These are phyloP conservation scores for Dipteronia sinensis DNA, from an alignment of 345 rosid genomes.

Conservation along the genomic window DNA sequence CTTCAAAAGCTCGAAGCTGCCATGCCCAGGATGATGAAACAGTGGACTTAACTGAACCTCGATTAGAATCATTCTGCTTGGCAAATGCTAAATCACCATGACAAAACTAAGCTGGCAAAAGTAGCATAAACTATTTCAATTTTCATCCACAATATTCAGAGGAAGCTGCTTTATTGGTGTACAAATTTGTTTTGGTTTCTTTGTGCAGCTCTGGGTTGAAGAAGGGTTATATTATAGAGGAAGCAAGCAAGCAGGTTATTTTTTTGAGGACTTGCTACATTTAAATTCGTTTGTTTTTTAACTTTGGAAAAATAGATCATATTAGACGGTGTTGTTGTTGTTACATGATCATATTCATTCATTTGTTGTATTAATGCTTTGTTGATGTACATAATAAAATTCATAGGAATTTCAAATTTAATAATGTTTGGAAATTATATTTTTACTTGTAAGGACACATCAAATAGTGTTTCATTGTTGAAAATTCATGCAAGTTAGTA, in stretches of 20 bases:
- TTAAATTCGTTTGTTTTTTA: not conserved
- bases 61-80: conserved; percentile 76
- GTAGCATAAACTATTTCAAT: not conserved
- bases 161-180: not conserved
- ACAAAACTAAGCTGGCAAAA: conserved; percentile 31
- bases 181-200: conserved; percentile 22
- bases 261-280: conserved; percentile 11
- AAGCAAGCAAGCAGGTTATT: conserved; percentile 24
- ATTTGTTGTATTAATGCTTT: conserved; percentile 7
- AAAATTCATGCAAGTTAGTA: not conserved
- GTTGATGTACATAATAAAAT: conserved; percentile 34
- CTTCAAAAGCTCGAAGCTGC: conserved; percentile 55
- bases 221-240: not conserved
- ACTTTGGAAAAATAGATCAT: not conserved
- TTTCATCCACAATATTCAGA: conserved; percentile 12
- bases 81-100: conserved; percentile 45
- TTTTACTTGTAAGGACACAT: not conserved
- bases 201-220: conserved; percentile 5
- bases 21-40: conserved; percentile 60
- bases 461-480: not conserved
- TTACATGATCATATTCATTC: not conserved
- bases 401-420: conserved; percentile 12
- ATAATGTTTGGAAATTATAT: not conserved
- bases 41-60: conserved; percentile 87
- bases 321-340: not conserved